These are phyloP conservation scores for Brasenia schreberi DNA, from an alignment of 164 flowering plant species.

Conservation along the genomic window DNA sequence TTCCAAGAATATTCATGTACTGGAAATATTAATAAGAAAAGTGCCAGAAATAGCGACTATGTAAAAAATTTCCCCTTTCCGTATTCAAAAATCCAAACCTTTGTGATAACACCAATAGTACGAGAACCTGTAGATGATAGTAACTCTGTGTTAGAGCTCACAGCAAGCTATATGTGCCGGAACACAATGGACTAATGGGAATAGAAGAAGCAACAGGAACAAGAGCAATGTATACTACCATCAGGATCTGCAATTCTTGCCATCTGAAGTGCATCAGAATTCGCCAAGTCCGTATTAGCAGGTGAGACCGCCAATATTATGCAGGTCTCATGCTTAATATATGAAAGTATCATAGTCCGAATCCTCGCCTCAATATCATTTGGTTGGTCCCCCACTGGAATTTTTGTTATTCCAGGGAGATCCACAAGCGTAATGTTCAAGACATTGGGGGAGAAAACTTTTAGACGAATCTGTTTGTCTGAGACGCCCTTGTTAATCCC, in stretches of 20 bases:
- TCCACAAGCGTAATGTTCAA: conserved; percentile 92
- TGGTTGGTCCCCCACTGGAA: conserved; percentile 98
- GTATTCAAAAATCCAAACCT: conserved; percentile 28
- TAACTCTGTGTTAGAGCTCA: neutral
- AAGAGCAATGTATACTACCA: conserved; percentile 27
- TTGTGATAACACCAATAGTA: conserved; percentile 86
- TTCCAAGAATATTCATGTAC: neutral
- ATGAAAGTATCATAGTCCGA: conserved; percentile 83
- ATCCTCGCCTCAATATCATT: conserved; percentile 84
- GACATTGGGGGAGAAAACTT: conserved; percentile 88
- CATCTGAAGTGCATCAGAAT: conserved; percentile 96
- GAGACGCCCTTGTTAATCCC: conserved; percentile 84
- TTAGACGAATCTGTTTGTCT: conserved; percentile 80
- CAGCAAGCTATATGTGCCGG: neutral
- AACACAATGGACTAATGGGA: neutral
- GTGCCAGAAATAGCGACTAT: conserved; percentile 1
- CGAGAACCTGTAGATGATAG: conserved; percentile 45
- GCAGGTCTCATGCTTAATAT: conserved; percentile 74
- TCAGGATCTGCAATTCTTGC: conserved; percentile 93
- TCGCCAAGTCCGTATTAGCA: conserved; percentile 87
- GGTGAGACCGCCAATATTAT: conserved; percentile 87
- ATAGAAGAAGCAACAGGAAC: neutral
- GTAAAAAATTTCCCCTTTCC: neutral
- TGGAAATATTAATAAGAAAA: neutral
- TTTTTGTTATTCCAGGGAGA: conserved; percentile 90